phyloP scores from a whole-genome alignment of 192 early-diverging fungal genomes.

The Geosiphon pyriformis region DNA sequence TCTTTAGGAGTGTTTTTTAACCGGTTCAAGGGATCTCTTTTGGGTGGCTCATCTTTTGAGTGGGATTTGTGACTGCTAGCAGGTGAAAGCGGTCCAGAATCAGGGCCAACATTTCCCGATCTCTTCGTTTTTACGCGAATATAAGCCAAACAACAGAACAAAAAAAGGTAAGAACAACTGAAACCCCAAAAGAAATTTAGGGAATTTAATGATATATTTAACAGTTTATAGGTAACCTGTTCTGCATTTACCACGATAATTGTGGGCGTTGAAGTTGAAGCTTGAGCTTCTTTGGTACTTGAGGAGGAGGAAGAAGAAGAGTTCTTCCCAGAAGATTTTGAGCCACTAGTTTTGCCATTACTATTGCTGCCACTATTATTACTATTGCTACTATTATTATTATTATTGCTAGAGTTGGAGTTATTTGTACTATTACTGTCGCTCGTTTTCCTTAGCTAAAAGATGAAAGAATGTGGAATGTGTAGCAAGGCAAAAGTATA shows the following conservation, averaged over 20 bases:
- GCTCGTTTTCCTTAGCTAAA: conserved; percentile 17
- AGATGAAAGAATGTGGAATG: background rate
- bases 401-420: conserved; percentile 11
- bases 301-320: background rate
- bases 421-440: conserved; percentile 16
- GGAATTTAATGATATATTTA: background rate
- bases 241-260: conserved; percentile 23
- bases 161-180: too few species aligned
- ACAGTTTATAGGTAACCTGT: conserved; percentile 8
- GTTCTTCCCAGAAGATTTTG: conserved; percentile 21
- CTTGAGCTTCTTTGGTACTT: background rate
- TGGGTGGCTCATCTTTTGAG: conserved; percentile 35
- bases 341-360: conserved; percentile 21
- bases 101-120: background rate
- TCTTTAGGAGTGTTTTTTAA: conserved; percentile 56
- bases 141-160: background rate
- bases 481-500: background rate
- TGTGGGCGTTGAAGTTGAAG: background rate
- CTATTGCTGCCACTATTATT: conserved; percentile 4
- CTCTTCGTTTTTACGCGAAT: background rate
- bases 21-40: conserved; percentile 43
- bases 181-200: background rate
- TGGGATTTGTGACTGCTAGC: conserved; percentile 22
- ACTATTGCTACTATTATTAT: conserved; percentile 1
- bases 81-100: conserved; percentile 15